Conservation (phyloP, 2,329 filamentous ascomycete species). For the Diaporthe sp. region DNA sequence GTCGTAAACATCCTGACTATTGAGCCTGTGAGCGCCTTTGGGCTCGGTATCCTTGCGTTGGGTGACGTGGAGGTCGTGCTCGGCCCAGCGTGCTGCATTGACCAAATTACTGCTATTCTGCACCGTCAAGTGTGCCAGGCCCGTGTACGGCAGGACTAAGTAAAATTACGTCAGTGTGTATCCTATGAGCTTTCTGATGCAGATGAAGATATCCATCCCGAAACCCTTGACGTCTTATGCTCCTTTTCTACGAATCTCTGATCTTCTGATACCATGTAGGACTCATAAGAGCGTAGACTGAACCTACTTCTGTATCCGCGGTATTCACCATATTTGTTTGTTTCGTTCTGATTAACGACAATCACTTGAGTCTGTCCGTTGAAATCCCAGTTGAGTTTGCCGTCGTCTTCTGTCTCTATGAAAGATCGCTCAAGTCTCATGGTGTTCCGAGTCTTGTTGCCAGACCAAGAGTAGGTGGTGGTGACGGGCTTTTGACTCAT, state of each 20-base stretch:
- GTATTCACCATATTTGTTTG: conserved; percentile 64
- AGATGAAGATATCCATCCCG: neutral
- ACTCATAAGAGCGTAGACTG: too few relatives aligned
- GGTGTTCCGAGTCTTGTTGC: conserved; percentile 59
- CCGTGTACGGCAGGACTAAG: conserved; percentile 53
- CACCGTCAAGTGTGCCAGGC: conserved; percentile 60
- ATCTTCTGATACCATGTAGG: neutral
- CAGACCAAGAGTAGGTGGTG: conserved; percentile 62
- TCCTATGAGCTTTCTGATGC: neutral
- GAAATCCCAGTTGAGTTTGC: conserved; percentile 60
- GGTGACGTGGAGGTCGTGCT: conserved; percentile 64
- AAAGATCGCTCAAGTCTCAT: conserved; percentile 61
- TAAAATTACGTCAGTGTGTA: conserved; percentile 23
- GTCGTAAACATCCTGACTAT: conserved; percentile 57
- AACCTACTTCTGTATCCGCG: conserved; percentile 58
- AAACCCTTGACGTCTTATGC: neutral
- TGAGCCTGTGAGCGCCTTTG: conserved; percentile 57
- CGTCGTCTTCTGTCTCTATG: conserved; percentile 56
- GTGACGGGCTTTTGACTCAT: conserved; percentile 50
- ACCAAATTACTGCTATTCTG: conserved; percentile 59
- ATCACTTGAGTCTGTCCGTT: conserved; percentile 62
- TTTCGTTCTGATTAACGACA: conserved; percentile 63
- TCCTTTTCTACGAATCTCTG: neutral
- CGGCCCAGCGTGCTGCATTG: conserved; percentile 62
- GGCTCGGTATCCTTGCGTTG: conserved; percentile 66